Evolutionary conservation across 1,139 yeast species (phyloP), one percentile per base, ranked within the genome.

Genomic region (Pichia norvegensis): DNA sequence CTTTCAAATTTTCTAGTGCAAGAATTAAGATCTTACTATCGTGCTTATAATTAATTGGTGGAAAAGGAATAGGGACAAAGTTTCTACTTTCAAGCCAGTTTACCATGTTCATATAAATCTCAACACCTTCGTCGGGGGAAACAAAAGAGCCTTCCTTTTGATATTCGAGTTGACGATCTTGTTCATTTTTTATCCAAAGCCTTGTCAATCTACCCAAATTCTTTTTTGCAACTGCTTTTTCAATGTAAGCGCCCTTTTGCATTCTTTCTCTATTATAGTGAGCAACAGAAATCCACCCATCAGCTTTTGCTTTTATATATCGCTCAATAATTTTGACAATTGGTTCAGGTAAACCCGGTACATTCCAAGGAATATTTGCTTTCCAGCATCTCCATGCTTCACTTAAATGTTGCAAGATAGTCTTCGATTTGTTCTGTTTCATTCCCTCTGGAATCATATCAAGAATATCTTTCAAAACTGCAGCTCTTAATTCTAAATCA

Each of bases 331-430:
- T 85, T 44, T 79, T 78, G 55, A 82, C 94, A 33, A 92, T 79
- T 0, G 97, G 97, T 45, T 78, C 82, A 4, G 99, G 98, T 63
- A 94, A 70, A 0, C 98, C 98, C 1, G 97, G 95, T 11, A 92
- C 98, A 57, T 87, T 83, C 98, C 98, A 94, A 1, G 97, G 95
- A 50, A 92, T 84, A 59, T 92, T 90, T 2, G 98, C 98, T 63
- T 94, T 94, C 98, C 98, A 94, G 62, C 98, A 92, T 62, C 98
- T 72, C 99, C 99, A 94, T 0, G 98, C 98, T 63, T 94, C 98
- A 60, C 95, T 85, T 46, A 94, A 70, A 65, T 94, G 99, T 58
- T 92, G 97, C 43, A 94, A 67, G 46, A 94, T 85, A 0, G 95
- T 82, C 58, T 85, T 83, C 2, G 96, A 80, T 60, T 88, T 90